Base-by-base conservation (phyloP, 2,329 filamentous ascomycete species). In the Alternaria brassicicola region DNA sequence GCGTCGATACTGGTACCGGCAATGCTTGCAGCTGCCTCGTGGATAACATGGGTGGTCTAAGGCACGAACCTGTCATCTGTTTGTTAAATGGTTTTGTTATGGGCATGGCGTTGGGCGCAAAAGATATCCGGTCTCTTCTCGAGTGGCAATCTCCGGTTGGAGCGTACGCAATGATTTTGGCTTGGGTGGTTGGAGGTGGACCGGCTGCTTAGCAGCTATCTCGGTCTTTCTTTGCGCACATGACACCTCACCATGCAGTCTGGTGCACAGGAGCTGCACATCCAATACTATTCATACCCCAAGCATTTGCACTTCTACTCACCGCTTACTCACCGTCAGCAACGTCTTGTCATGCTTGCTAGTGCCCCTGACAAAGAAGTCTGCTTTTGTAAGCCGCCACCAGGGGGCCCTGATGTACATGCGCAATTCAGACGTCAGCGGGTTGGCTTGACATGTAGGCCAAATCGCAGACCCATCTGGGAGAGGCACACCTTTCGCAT, bases 1-100 rank as follows among this genome's bases (percentile, higher is more conserved):
- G 60, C 67, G 3, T 72, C 73, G 3, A 59, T 75, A 36, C 43
- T 70, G 3, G 58, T 70, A 6, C 75, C 75, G 17, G 42, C 71
- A n/a, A 57, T 74, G 59, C 57, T 76, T 7, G 58, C 59, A 9
- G 59, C 65, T 0, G 73, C 70, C 15, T 66, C 67, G 4, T 75
- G 70, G 64, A 30, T 71, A 48, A 70, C 66, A 13, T 74, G 72
- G 69, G 43, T 70, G 4, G 31, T 39, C 31, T 55, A 49, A 54
- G 10, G 15, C 2, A n/a, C 33, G 13, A 38, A 38, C n/a, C 17
- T 17, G 15, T 33, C 17, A 21, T 70, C 55, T 58, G 38, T 30
- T 19, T 21, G 15, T 25, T 39, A 41, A 42, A 25, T 58, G 12
- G 26, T 55, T 42, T 41, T 53, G 28, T 50, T 43, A 49, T 21